These are phyloP conservation scores for Blastobotrys mokoenaii DNA, from an alignment of 805 yeast genomes.

Conservation along the genomic window DNA sequence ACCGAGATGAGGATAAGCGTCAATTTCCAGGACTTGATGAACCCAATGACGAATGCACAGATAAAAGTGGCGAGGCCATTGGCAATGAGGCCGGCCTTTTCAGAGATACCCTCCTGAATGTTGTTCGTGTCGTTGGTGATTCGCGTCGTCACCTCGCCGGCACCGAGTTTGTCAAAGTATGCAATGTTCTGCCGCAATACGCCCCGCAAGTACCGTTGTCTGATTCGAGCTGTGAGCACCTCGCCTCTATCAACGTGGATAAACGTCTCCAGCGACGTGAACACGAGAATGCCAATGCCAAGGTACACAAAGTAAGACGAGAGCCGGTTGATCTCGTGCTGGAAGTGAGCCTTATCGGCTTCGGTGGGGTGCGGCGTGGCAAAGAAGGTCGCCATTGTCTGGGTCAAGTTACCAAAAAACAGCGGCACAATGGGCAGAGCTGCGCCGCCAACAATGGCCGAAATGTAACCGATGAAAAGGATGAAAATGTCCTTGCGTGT, in stretches of 20 bases:
- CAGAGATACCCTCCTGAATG: constrained; percentile 36
- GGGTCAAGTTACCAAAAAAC: constrained; percentile 34
- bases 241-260: constrained; percentile 35
- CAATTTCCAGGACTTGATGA: constrained; percentile 30
- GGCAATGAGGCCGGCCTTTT: constrained; percentile 33
- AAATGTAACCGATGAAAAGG: constrained; percentile 24
- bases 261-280: constrained; percentile 28
- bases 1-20: constrained; percentile 29
- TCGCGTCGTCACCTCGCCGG: constrained; percentile 37
- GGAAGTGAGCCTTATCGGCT: constrained; percentile 23
- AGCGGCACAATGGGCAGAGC: constrained; percentile 34
- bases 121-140: constrained; percentile 34
- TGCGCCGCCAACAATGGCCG: constrained; percentile 32
- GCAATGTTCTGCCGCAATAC: constrained; percentile 34
- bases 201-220: constrained; percentile 30
- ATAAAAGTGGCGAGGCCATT: constrained; percentile 33
- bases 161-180: constrained; percentile 34
- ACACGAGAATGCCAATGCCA: constrained; percentile 30
- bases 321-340: constrained; percentile 27
- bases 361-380: constrained; percentile 15
- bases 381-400: constrained; percentile 28
- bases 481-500: constrained; percentile 23
- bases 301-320: constrained; percentile 34
- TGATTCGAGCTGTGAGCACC: constrained; percentile 32
- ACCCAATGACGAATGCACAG: constrained; percentile 31